Evolutionary conservation across 2,329 filamentous ascomycete species (phyloP).

Genomic region (Xylariaceae sp.): DNA sequence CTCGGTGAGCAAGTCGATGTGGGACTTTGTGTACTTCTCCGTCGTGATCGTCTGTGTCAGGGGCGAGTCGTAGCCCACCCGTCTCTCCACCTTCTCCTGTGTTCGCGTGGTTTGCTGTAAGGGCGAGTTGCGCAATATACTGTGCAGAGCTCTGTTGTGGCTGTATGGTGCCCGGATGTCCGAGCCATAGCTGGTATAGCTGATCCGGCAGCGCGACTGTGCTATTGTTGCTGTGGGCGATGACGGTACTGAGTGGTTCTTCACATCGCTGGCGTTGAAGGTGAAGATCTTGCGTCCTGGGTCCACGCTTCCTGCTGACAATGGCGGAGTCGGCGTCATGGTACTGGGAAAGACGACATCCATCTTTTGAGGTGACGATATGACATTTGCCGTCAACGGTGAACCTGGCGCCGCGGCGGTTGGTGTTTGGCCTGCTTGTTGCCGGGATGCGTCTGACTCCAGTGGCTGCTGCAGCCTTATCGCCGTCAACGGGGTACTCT

Average conservation of each 20-base stretch:
- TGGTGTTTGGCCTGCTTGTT: slow-evolving; percentile 39
- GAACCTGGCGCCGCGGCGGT: slow-evolving; percentile 48
- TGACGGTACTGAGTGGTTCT: slow-evolving; percentile 22
- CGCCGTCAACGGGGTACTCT: slow-evolving; percentile 44
- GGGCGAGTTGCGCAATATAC: slow-evolving; percentile 62
- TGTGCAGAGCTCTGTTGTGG: slow-evolving; percentile 54
- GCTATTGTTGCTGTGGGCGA: slow-evolving; percentile 38
- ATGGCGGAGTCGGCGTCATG: slow-evolving; percentile 55
- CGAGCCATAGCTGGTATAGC: slow-evolving; percentile 29
- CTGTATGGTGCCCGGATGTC: slow-evolving; percentile 47
- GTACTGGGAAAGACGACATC: slow-evolving; percentile 48
- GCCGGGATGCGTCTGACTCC: slow-evolving; percentile 31
- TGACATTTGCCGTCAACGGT: slow-evolving; percentile 46
- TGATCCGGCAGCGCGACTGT: slow-evolving; percentile 36
- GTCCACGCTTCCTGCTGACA: slow-evolving; percentile 50
- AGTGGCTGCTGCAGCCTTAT: slow-evolving; percentile 41
- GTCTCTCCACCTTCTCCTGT: slow-evolving; percentile 49
- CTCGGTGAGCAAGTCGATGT: slow-evolving; percentile 57
- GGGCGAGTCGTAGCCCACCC: slow-evolving; percentile 58
- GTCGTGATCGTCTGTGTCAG: slow-evolving; percentile 60
- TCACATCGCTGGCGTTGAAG: slow-evolving; percentile 37
- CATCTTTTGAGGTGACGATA: slow-evolving; percentile 42
- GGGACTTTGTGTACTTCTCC: slow-evolving; percentile 56
- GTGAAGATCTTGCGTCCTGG: slow-evolving; percentile 40
- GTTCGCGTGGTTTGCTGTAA: slow-evolving; percentile 53